These are phyloP conservation scores for Phaeodactylum tricornutum DNA, from an alignment of 108 stramenopile genomes.

Conservation along the genomic window DNA sequence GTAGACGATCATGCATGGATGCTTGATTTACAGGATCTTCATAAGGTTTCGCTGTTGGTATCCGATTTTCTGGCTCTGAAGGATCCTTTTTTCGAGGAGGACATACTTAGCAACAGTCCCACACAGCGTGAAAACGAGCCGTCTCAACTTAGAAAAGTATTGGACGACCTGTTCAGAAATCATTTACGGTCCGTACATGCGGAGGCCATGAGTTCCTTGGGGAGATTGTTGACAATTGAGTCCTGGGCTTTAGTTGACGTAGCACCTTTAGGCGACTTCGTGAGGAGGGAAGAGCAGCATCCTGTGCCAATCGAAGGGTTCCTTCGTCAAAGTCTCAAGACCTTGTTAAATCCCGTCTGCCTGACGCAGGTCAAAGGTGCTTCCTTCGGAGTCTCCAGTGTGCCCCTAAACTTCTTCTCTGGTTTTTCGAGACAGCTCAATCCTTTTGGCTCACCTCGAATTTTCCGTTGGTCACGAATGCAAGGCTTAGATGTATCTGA, in stretches of 20 bases:
- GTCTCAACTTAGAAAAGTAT: too few species aligned
- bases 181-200: conserved; percentile 61
- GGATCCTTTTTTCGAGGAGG: too few species aligned
- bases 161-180: conserved; percentile 23
- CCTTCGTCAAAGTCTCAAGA: not conserved
- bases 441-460: too few species aligned
- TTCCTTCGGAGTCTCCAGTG: not conserved
- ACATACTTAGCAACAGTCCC: too few species aligned
- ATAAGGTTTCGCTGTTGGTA: conserved; percentile 19
- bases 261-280: conserved; percentile 5
- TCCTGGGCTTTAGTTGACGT: conserved; percentile 44
- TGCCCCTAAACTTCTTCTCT: too few species aligned
- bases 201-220: conserved; percentile 67
- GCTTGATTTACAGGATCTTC: conserved; percentile 22
- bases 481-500: not conserved
- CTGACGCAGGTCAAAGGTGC: not conserved
- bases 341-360: not conserved
- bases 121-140: too few species aligned
- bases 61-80: too few species aligned
- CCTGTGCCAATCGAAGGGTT: not conserved
- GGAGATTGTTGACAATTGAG: conserved; percentile 41
- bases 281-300: too few species aligned
- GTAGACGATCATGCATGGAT: conserved; percentile 18
- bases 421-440: too few species aligned
- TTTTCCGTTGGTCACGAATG: too few species aligned